Base-by-base conservation (phyloP, 1,139 yeast species). In the Taphrina sp. region DNA sequence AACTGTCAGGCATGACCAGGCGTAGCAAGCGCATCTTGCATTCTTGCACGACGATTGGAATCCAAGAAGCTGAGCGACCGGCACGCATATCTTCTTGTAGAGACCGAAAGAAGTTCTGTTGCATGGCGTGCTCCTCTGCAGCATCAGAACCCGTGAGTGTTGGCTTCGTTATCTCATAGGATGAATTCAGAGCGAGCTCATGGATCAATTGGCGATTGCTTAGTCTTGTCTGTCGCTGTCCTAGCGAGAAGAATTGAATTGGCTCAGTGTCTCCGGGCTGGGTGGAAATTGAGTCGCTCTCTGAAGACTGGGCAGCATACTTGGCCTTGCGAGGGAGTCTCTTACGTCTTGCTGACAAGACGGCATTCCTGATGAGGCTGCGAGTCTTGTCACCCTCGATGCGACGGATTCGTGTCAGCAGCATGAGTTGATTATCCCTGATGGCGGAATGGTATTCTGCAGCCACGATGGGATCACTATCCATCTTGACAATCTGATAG, bases 131-230 rank as follows among this genome's bases (percentile, higher is more conserved):
- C 28, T 41, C 49, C 7, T 7, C 29, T 16, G 31, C 19, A n/a
- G 23, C 7, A 5, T 52, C 56, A 10, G 31, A 29, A 3, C 10
- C 31, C n/a, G 49, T 7, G 7, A 33, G 26, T n/a, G 14, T 46
- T 16, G 45, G 19, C 28, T 34, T 49, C 24, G 43, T 28, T 10
- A 57, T 28, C 10, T 33, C 33, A 26, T 33, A 57, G 17, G 29
- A 17, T 1, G 47, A 22, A 34, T 54, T 36, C 14, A 57, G 45
- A 12, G 56, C 34, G 5, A 57, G 36, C 33, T 57, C 59, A 35
- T 57, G 59, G n/a, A 54, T 36, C 31, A 57, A 31, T 17, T 46
- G 52, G 10, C 52, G 36, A 35, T 57, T 57, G 37, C 33, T 35
- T 14, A 42, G 34, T 20, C 39, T 29, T 7, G 33, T 28, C 8